Evolutionary conservation across 73 alveolate species (phyloP).

Genomic region (Paramecium biaurelia): DNA sequence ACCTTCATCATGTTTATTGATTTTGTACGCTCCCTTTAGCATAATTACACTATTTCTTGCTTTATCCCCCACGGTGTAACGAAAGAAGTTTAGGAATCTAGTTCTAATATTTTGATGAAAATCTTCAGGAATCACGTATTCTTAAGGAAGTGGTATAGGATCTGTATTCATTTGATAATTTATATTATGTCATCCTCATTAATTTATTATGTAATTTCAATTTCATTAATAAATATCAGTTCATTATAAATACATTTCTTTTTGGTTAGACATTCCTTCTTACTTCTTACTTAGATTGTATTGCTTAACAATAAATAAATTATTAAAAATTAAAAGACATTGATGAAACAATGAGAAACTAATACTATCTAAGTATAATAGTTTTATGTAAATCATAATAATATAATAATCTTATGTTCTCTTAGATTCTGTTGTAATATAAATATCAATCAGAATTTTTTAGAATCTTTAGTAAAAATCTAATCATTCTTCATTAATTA

Average conservation of each 20-base stretch:
- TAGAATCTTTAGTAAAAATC: not conserved
- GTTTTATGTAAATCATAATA: no score
- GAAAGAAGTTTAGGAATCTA: slow-evolving; percentile 44
- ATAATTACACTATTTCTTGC: slow-evolving; percentile 33
- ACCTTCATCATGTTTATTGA: slow-evolving; percentile 38
- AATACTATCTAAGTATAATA: no score
- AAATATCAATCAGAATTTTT: not conserved
- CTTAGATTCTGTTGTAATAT: not conserved
- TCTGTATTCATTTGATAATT: not conserved
- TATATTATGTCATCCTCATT: not conserved
- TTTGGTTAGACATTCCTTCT: no score
- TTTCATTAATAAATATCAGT: not conserved
- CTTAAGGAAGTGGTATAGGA: not conserved
- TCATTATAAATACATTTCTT: not conserved
- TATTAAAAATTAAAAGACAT: no score
- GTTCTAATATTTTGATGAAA: not conserved
- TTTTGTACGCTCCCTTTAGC: not conserved
- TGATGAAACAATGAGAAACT: no score
- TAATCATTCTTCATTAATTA: not conserved
- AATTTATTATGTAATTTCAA: not conserved
- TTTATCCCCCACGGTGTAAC: slow-evolving; percentile 71
- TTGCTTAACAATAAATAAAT: no score
- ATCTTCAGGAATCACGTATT: not conserved
- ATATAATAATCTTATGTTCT: not conserved
- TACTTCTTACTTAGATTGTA: no score